Percentiles rank a stretch among this genome's conserved stretches.
Evolutionary conservation across 169 alveolate species (phyloP).

Genomic region (Perkinsus olseni): DNA sequence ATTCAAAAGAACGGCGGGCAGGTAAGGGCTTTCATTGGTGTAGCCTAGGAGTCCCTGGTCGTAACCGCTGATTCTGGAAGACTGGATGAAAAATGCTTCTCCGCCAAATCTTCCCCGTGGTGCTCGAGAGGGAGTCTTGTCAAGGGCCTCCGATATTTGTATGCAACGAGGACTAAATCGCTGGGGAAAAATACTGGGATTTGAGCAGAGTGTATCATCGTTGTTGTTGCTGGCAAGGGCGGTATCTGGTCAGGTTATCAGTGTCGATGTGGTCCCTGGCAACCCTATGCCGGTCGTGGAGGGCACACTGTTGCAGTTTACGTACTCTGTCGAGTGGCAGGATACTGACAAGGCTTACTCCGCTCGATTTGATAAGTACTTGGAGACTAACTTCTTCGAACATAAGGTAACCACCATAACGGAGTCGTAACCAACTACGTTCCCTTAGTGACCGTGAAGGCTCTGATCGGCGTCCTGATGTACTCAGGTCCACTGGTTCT

Average conservation of each 20-base stretch:
- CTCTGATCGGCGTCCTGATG: too few species aligned
- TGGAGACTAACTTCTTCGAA: slow-evolving; percentile 32
- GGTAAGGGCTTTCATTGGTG: neutral
- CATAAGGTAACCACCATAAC: neutral
- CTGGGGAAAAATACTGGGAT: too few species aligned
- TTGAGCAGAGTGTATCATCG: too few species aligned
- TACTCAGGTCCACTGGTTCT: slow-evolving; percentile 31
- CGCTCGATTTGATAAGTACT: slow-evolving; percentile 18
- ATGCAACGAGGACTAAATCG: too few species aligned
- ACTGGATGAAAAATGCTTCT: too few species aligned
- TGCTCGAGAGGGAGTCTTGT: too few species aligned
- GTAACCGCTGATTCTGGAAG: neutral
- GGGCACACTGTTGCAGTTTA: slow-evolving; percentile 5
- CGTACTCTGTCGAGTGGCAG: slow-evolving; percentile 23
- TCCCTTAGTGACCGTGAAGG: too few species aligned
- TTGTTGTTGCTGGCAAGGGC: neutral
- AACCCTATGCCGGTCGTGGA: slow-evolving; percentile 7
- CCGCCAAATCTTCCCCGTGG: too few species aligned
- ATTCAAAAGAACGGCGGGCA: slow-evolving; percentile 10
- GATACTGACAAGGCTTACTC: slow-evolving; percentile 7
- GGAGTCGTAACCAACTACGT: too few species aligned
- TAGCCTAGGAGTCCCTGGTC: neutral
- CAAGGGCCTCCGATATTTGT: too few species aligned
- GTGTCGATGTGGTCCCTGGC: neutral
- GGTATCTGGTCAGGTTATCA: neutral